phyloP scores from a whole-genome alignment of 2,329 filamentous ascomycete genomes.

The Calonectria pseudoreteaudii region DNA sequence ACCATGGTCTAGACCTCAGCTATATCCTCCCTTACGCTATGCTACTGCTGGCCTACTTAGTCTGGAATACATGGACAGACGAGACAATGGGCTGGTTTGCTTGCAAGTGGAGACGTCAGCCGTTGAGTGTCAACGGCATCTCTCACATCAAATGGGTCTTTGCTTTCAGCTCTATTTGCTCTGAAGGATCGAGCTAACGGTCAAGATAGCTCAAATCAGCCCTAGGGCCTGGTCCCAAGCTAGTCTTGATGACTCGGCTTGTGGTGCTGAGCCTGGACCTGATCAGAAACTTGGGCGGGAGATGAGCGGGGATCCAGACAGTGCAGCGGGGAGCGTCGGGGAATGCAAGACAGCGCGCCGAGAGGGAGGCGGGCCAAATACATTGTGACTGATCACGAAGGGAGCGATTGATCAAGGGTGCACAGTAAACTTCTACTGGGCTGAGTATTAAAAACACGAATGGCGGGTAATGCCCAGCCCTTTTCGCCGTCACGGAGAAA shows the following conservation, averaged over 20 bases:
- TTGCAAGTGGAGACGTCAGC: background rate
- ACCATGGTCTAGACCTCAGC: no score
- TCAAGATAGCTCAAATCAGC: background rate
- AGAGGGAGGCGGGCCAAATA: background rate
- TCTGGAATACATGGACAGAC: background rate
- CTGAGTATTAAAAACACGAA: background rate
- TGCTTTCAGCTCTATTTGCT: background rate
- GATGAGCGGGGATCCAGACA: background rate
- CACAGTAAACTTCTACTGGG: background rate
- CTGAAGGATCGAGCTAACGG: background rate
- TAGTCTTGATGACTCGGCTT: background rate
- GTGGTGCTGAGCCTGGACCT: background rate
- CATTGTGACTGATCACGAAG: background rate
- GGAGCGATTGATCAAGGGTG: background rate
- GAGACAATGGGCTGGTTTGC: background rate
- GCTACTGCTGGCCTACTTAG: background rate
- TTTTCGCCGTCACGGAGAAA: background rate
- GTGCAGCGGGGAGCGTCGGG: background rate
- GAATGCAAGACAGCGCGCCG: background rate
- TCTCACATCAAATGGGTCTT: no score
- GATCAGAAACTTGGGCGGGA: background rate
- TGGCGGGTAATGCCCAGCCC: background rate
- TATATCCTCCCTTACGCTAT: background rate
- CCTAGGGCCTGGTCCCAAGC: background rate
- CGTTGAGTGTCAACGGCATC: background rate